Base-by-base conservation (phyloP, 2,329 filamentous ascomycete genomes). In the Sclerotinia spermophila region DNA sequence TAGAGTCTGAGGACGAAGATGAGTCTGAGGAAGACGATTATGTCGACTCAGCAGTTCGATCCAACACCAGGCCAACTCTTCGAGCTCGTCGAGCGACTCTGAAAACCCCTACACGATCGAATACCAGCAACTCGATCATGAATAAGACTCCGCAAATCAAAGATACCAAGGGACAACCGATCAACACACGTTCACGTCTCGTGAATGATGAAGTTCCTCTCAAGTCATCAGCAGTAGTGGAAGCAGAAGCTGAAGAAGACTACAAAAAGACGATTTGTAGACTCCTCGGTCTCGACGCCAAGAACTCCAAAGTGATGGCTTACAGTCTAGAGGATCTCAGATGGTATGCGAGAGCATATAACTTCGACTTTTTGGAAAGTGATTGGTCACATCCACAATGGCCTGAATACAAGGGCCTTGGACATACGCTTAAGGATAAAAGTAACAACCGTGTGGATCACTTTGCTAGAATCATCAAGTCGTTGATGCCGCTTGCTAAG, bases 331-430 rank as follows among this genome's bases (percentile, higher is more conserved):
- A 71, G 2, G 48, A 74, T n/a, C 68, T 75, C 8, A 69, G 74
- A 33, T 45, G 30, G 2, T 75, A 75, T 61, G 74, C 73, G 15
- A 68, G 74, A 35, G 73, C 72, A 2, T 75, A 72, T 59, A 73
- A 75, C 58, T 15, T 27, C 0, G 45, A 66, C 7, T 53, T 40
- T 5, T 17, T 11, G 38, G 62, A 35, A 30, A 40, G 33, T 8
- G 13, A 0, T 8, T 66, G 62, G 62, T 30, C 62, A 15, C 62
- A 66, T 19, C 27, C 38, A 30, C 33, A 40, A n/a, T 66, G 51
- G 11, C 45, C 45, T 55, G 62, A 48, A 30, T 66, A 24, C 6
- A 53, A 19, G 38, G 62, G 45, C 24, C n/a, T 53, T 5, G 33
- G 35, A 15, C 40, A 33, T 6, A 27, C n/a, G 8, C n/a, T 66